Percentiles rank a stretch among this genome's conserved stretches.
phyloP scores from a whole-genome alignment of 495 filamentous ascomycete species.

The Neurospora pannonica region DNA sequence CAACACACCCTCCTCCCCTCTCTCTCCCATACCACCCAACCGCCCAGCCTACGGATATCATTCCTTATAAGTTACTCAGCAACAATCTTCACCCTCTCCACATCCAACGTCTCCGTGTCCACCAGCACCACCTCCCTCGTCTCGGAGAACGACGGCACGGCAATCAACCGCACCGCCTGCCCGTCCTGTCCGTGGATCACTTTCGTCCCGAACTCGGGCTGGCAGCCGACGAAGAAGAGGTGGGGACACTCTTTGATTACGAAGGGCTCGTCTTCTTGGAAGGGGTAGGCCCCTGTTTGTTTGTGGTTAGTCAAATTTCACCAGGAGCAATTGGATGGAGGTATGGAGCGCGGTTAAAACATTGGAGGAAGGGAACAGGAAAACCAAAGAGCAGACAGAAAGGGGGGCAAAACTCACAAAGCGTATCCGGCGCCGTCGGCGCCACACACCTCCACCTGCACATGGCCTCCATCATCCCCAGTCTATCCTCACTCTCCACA shows the following conservation, averaged over 20 bases:
- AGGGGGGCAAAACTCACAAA: conserved; percentile 56
- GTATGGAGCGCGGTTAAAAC: too few relatives aligned
- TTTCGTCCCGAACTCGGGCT: conserved; percentile 70
- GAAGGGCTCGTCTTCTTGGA: conserved; percentile 84
- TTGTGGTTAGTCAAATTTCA: too few relatives aligned
- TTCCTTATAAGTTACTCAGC: neutral
- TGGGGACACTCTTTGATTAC: conserved; percentile 76
- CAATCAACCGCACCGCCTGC: conserved; percentile 62
- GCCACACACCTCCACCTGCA: conserved; percentile 83
- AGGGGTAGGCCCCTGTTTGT: conserved; percentile 79
- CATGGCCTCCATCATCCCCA: conserved; percentile 87
- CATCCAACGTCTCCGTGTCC: conserved; percentile 74
- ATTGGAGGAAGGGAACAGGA: too few relatives aligned
- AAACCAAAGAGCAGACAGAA: too few relatives aligned
- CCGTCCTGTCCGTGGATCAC: conserved; percentile 51
- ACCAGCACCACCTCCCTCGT: conserved; percentile 78
- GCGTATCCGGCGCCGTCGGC: conserved; percentile 93
- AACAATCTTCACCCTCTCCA: conserved; percentile 52
- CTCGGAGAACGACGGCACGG: conserved; percentile 71
- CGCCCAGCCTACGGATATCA: neutral
- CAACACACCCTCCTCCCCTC: neutral
- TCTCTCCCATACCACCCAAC: too few relatives aligned
- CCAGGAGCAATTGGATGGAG: too few relatives aligned
- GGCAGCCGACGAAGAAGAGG: conserved; percentile 83
- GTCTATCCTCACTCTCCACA: conserved; percentile 59